Evolutionary conservation across 192 early-diverging fungal genomes (phyloP), one percentile per base, ranked within the genome.

Genomic region (Coemansia sp.): DNA sequence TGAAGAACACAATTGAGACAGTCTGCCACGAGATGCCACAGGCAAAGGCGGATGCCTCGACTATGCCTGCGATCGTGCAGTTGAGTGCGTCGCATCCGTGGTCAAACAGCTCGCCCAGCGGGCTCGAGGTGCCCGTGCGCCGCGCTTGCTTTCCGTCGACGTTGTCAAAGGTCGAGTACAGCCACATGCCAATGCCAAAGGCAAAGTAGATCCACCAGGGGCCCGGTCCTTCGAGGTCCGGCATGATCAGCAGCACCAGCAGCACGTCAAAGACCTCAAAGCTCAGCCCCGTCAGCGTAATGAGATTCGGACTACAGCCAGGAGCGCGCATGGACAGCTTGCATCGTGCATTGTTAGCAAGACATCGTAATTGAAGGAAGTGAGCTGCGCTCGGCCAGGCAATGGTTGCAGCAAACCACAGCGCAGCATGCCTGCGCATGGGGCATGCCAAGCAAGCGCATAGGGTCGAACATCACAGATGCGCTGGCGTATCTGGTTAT

Each of bases 161-260:
- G 59, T 94, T 94, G 68, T 94, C 93, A 84, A 94, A 93, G 54
- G 93, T 94, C 61, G 91, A 93, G 67, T 94, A 94, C 53, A 94
- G 77, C 93, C 93, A 94, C 66, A 94, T 76, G 45, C 92, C 90
- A 31, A 88, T 80, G 2, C 90, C 86, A 80, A 89, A 92, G 73
- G 89, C 92, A 67, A 83, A 87, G 58, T 79, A 84, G n/a, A 94
- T 62, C 92, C 91, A 94, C 43, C 77, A 53, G 15, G 92, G 90
- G 19, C 85, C 91, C 6, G 90, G 89, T 1, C 86, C 86, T 37
- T 77, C 84, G 43, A 92, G 79, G 69, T 91, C 89, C 37, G 91
- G 89, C 65, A 87, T 86, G 59, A 82, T 89, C 60, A 91, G 70
- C 54, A 86, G 77, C 36, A 91, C 86, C n/a, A 89, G 56, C n/a